Base-by-base conservation (phyloP, 163 green algal genomes). In the Chloromonas sp. region DNA sequence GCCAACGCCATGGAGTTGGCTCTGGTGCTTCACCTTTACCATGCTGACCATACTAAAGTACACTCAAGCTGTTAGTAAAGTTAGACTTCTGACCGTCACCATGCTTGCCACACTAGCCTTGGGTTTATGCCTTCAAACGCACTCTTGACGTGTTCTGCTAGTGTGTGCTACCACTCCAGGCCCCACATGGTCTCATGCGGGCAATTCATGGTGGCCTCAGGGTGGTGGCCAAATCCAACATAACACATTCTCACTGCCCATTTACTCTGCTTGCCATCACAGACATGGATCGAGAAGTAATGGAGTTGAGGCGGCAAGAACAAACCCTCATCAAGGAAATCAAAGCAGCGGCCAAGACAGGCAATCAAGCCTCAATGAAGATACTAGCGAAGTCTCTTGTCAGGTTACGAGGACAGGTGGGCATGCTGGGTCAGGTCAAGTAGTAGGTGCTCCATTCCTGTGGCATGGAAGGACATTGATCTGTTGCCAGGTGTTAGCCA, bases 381-480 rank as follows among this genome's bases (percentile, higher is more conserved):
- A 85, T 95, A 59, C 86, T 98, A 80, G 96, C 96, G 0, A 96
- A 98, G 87, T 92, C 91, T 5, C 89, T 98, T 2, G 90, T 98
- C 13, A 89, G 95, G 14, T 60, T 98, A 36, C 85, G 94, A 0
- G 85, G 3, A 0, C 95, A 98, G 85, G 89, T 94, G 36, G 81
- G 88, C 36, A 36, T 36, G 36, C 36, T 36, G 36, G 36, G 36
- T 36, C 36, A 36, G 36, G 36, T 36, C 36, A 36, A 36, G 36
- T 36, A 36, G 36, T 36, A 36, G 36, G 36, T 36, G 36, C 36
- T 36, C 36, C 36, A 36, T 36, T 36, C 36, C 36, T 36, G 36
- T 36, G 36, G 36, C 36, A 36, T 36, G 36, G 36, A 36, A 36
- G 36, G 36, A 36, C 36, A 36, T 36, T 36, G 36, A 36, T 36